Evolutionary conservation across 345 rosid species (phyloP), one percentile per base, ranked within the genome.

Genomic region (Anacardium occidentale): DNA sequence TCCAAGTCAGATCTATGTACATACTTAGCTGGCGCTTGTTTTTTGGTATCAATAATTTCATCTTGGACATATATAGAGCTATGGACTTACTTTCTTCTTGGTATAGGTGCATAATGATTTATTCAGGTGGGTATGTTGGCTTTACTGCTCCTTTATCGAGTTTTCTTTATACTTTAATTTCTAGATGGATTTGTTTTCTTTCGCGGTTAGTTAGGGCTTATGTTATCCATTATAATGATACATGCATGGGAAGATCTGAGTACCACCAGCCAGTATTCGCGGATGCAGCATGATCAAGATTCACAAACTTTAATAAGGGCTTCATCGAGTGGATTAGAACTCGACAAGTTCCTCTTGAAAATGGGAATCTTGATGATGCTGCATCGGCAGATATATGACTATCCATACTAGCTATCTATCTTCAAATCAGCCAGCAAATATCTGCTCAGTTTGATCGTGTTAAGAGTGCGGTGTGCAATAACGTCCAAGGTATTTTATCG

Each of bases 291-390:
- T 32, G 83, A 74, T 55, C 84, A 80, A 80, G 88, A 85, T 85
- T 85, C 88, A 78, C 88, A 80, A 71, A 52, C 29, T 65, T 24
- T 50, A 62, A 37, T 20, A 37, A 52, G 76, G 75, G 75, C 55
- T 68, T 51, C 21, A 11, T 47, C 11, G 58, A 18, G 37, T 26
- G 34, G 68, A 58, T 29, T 18, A 14, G 26, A 13, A 21, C 72
- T 60, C 62, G 53, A 55, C 66, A 25, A 66, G 56, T 47, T 48
- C 32, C 68, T 80, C 61, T 22, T 32, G 40, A 58, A 47, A 58
- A 61, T 85, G 88, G 76, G 88, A 85, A 85, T 85, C 88, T 80
- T 85, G 88, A 85, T 85, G 88, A 85, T 85, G 88, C 88, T 85
- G 88, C 88, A 85, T 78, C 88, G 37, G 81, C 86, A 53, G 69